Evolutionary conservation across 345 rosid genomes (phyloP).

Genomic region (Brassica cretica): DNA sequence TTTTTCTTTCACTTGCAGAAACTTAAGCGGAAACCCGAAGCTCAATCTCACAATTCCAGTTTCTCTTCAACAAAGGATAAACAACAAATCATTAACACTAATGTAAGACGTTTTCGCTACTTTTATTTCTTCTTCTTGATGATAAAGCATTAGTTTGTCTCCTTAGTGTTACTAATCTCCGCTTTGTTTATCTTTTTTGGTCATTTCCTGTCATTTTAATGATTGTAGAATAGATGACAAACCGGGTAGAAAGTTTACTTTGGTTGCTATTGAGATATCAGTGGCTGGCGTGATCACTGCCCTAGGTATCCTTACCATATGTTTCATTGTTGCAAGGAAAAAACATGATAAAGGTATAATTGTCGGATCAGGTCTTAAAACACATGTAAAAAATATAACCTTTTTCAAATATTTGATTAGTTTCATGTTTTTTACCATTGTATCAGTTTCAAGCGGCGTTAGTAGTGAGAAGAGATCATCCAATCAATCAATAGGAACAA

Average conservation of each 20-base stretch:
- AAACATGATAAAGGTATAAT: slow-evolving; percentile 15
- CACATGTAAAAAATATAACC: neutral
- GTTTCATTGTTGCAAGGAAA: slow-evolving; percentile 8
- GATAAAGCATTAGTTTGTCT: neutral
- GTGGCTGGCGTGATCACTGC: slow-evolving; percentile 10
- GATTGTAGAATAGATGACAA: slow-evolving; percentile 15
- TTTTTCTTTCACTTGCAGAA: slow-evolving; percentile 13
- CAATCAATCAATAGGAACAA: slow-evolving; percentile 18
- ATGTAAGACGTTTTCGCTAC: slow-evolving; percentile 15
- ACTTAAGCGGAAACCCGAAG: slow-evolving; percentile 36
- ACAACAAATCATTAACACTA: slow-evolving; percentile 22
- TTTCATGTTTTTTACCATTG: neutral
- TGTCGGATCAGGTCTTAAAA: neutral
- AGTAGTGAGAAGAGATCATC: slow-evolving; percentile 3
- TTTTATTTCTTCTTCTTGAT: neutral
- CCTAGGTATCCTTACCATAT: slow-evolving; percentile 6
- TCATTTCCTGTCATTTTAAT: neutral
- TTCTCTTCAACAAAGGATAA: slow-evolving; percentile 7
- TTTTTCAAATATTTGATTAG: neutral
- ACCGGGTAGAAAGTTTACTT: neutral
- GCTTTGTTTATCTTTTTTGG: neutral
- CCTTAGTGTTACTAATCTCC: slow-evolving; percentile 1
- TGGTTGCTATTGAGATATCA: neutral
- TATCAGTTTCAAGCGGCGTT: neutral
- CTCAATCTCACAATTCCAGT: slow-evolving; percentile 32